A percentile compares a stretch with the other conserved stretches of the same genome.
Evolutionary conservation across 225 moss, liverwort and hornwort species (phyloP).

Genomic region (Thuidium tamariscinum): DNA sequence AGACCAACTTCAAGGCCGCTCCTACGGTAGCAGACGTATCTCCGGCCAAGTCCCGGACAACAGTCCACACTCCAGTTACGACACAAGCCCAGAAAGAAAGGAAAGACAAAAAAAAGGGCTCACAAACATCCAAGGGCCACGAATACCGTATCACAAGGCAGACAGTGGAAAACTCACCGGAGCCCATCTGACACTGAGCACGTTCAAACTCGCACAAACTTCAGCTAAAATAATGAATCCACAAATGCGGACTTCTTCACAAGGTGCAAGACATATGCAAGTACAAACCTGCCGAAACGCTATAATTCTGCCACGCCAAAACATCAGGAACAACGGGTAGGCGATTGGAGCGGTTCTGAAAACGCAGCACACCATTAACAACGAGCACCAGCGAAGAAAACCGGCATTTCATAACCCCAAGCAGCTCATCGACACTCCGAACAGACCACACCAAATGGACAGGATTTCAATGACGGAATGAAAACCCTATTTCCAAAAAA

Average conservation of each 20-base stretch:
- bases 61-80: neutral
- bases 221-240: no score
- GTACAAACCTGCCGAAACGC: neutral
- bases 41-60: neutral
- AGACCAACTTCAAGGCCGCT: neutral
- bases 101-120: no score
- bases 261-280: neutral
- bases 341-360: no score
- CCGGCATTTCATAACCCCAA: rapidly evolving
- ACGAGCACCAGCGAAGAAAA: no score
- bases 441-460: neutral
- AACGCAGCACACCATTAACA: no score
- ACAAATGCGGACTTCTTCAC: no score
- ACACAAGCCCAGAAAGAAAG: neutral
- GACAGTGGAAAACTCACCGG: neutral
- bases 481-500: no score
- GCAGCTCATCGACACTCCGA: neutral
- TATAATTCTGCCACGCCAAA: neutral
- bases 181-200: neutral
- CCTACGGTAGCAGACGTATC: neutral
- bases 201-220: neutral
- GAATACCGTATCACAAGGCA: neutral
- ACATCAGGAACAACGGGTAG: neutral
- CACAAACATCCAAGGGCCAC: no score
- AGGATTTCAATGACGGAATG: neutral